Conservation (phyloP, 371 early-diverging fungal genomes). For the Mucor ambiguus region DNA sequence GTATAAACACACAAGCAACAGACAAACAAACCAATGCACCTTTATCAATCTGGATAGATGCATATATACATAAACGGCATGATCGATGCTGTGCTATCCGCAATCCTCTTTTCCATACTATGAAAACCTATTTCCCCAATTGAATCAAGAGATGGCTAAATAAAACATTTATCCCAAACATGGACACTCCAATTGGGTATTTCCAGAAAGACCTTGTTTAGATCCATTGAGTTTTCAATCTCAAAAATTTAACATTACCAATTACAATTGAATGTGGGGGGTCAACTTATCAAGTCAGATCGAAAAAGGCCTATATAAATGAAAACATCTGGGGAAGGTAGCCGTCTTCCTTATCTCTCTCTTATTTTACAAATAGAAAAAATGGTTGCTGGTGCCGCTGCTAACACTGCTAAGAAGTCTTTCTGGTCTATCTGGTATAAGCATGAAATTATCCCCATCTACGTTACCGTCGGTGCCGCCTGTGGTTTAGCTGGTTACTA, state of each 20-base stretch:
- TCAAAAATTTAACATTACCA: slow-evolving; percentile 5
- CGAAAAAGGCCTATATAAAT: background rate
- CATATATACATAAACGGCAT: background rate
- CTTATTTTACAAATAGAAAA: slow-evolving; percentile 16
- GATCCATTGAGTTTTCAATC: background rate
- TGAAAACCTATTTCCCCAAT: background rate
- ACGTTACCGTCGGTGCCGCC: slow-evolving; percentile 50
- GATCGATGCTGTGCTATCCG: background rate
- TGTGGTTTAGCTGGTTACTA: slow-evolving; percentile 53
- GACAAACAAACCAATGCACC: background rate
- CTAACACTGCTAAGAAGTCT: slow-evolving; percentile 48
- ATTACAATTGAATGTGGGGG: slow-evolving; percentile 7
- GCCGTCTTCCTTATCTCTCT: background rate
- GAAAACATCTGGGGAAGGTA: background rate
- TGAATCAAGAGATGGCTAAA: background rate
- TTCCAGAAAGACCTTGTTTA: slow-evolving; percentile 1
- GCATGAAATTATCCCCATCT: slow-evolving; percentile 56
- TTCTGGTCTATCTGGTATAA: slow-evolving; percentile 60
- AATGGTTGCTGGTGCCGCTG: slow-evolving; percentile 47
- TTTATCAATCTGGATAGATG: background rate
- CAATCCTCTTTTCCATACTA: background rate
- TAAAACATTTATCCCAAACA: slow-evolving; percentile 1
- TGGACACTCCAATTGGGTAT: slow-evolving; percentile 2
- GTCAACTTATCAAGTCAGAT: background rate
- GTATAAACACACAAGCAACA: background rate